Evolutionary conservation across 768 basidiomycete species (phyloP).

Genomic region (Hydnum rufescens): DNA sequence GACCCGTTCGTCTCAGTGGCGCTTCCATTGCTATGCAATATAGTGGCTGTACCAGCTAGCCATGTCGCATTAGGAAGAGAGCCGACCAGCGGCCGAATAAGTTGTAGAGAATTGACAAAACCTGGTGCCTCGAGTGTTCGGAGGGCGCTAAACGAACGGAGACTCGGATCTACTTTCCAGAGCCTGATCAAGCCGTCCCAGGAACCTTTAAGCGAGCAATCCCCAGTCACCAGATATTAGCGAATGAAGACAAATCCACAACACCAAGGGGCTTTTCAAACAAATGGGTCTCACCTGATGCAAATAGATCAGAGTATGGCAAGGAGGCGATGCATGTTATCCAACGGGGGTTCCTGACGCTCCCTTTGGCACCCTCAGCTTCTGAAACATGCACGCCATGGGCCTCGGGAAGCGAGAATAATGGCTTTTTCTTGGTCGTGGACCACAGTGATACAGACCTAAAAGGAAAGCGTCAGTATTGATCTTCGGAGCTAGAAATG

Average conservation of each 20-base stretch:
- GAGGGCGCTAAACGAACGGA: conserved; percentile 47
- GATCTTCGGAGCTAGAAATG: not conserved
- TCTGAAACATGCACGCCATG: conserved; percentile 51
- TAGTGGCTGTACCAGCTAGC: conserved; percentile 14
- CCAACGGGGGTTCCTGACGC: conserved; percentile 70
- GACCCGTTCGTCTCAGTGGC: not conserved
- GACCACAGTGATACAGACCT: conserved; percentile 89
- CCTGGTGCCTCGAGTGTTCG: conserved; percentile 51
- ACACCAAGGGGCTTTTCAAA: not conserved
- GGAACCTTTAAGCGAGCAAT: conserved; percentile 37
- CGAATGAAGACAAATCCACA: not conserved
- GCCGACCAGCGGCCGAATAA: conserved; percentile 34
- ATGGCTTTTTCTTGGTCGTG: conserved; percentile 83
- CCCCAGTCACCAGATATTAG: not conserved
- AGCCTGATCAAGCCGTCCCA: conserved; percentile 81
- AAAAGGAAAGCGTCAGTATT: conserved; percentile 1
- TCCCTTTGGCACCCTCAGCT: conserved; percentile 27
- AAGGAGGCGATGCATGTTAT: conserved; percentile 68
- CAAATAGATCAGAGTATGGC: conserved; percentile 80
- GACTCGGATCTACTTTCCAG: conserved; percentile 60
- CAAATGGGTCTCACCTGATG: conserved; percentile 67
- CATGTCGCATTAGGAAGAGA: conserved; percentile 28
- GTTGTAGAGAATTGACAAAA: conserved; percentile 77
- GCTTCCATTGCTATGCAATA: not conserved
- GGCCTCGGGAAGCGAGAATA: conserved; percentile 68